phyloP scores from a whole-genome alignment of 1,139 yeast genomes.

The Candida sanyaensis region DNA sequence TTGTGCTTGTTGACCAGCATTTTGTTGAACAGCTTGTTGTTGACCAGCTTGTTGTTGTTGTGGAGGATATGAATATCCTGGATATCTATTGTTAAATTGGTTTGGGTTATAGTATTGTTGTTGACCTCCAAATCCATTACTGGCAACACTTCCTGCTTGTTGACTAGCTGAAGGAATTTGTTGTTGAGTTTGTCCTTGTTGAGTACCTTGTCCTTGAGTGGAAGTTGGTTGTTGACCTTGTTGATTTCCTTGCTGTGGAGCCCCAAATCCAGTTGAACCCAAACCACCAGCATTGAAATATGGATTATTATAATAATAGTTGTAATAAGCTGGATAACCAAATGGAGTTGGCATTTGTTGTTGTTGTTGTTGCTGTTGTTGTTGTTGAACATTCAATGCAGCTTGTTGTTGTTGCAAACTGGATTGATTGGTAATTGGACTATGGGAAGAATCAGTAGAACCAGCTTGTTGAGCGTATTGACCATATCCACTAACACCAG shows the following conservation, averaged over 20 bases:
- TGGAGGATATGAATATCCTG: conserved; percentile 40
- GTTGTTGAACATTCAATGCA: conserved; percentile 8
- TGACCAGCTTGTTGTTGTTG: conserved; percentile 15
- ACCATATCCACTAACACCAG: conserved; percentile 25
- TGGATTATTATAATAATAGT: conserved; percentile 47
- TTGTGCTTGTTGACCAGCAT: conserved; percentile 8
- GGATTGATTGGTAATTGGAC: conserved; percentile 31
- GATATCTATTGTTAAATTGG: conserved; percentile 40
- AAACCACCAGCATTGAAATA: conserved; percentile 32
- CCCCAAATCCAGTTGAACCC: conserved; percentile 24
- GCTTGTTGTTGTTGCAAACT: conserved; percentile 20
- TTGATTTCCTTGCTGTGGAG: conserved; percentile 13
- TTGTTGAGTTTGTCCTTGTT: conserved; percentile 8
- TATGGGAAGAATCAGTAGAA: conserved; percentile 21
- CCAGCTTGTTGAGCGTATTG: conserved; percentile 26
- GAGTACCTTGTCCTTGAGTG: conserved; percentile 14
- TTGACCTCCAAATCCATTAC: conserved; percentile 18
- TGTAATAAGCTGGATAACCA: conserved; percentile 48
- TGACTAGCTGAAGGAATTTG: conserved; percentile 7
- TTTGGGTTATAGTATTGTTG: conserved; percentile 37
- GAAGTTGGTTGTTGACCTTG: conserved; percentile 7
- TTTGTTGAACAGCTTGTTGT: conserved; percentile 24
- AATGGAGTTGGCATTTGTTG: conserved; percentile 34
- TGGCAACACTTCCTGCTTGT: conserved; percentile 14
- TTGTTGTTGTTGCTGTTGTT: conserved; percentile 14